phyloP scores from a whole-genome alignment of 768 basidiomycete genomes.

The Kwoniella dejecticola region DNA sequence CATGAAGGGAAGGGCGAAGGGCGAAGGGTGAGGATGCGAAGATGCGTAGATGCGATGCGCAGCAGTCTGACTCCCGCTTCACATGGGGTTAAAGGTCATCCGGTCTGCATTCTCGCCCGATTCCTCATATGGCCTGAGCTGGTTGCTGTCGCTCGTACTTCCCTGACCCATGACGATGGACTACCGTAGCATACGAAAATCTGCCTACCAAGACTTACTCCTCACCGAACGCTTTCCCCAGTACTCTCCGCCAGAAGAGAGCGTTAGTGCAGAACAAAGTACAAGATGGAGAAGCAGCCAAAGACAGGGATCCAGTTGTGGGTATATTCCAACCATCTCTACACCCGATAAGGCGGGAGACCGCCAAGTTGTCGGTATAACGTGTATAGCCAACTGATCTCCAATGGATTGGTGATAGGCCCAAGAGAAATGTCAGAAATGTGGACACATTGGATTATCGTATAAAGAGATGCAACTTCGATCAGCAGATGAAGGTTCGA shows the following conservation, averaged over 20 bases:
- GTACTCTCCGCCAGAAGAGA: slow-evolving; percentile 80
- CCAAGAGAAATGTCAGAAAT: slow-evolving; percentile 83
- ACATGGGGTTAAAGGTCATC: no score
- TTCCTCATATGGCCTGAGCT: no score
- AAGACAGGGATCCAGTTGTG: slow-evolving; percentile 56
- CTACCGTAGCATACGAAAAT: slow-evolving; percentile 78
- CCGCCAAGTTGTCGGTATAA: not conserved
- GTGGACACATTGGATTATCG: slow-evolving; percentile 80
- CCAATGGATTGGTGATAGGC: slow-evolving; percentile 61
- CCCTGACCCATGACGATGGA: no score
- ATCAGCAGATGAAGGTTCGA: slow-evolving; percentile 92
- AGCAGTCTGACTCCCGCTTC: no score
- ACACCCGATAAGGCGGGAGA: not conserved
- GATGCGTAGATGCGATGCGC: no score
- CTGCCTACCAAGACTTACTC: slow-evolving; percentile 85
- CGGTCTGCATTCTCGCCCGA: no score
- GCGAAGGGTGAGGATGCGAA: no score
- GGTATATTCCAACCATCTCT: slow-evolving; percentile 23
- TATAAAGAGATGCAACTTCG: slow-evolving; percentile 89
- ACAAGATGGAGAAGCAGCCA: slow-evolving; percentile 57
- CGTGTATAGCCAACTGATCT: no score
- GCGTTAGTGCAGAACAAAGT: slow-evolving; percentile 73
- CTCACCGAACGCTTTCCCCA: slow-evolving; percentile 92
- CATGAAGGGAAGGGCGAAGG: no score
- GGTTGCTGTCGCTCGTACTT: no score